These are phyloP conservation scores for Catenaria anguillulae DNA, from an alignment of 371 early-diverging fungal species.

Conservation along the genomic window DNA sequence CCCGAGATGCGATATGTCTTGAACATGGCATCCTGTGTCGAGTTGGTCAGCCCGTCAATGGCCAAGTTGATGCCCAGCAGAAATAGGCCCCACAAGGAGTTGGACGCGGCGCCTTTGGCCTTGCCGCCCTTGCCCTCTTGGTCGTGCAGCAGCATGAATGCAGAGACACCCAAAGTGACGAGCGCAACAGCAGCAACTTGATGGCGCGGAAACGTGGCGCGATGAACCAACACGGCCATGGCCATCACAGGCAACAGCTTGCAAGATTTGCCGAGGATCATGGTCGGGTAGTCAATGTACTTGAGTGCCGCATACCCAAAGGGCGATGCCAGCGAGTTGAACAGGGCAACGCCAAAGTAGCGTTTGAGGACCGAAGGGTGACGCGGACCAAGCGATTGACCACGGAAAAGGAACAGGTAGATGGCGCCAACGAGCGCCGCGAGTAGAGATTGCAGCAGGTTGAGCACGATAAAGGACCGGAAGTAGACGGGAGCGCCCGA, in stretches of 20 bases:
- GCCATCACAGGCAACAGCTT: conserved; percentile 92
- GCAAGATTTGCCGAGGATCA: conserved; percentile 93
- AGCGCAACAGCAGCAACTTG: conserved; percentile 72
- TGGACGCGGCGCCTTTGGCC: conserved; percentile 18
- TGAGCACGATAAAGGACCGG: conserved; percentile 75
- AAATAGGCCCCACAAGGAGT: conserved; percentile 58
- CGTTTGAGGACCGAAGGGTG: conserved; percentile 30
- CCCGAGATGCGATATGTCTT: conserved; percentile 56
- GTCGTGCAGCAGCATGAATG: conserved; percentile 74
- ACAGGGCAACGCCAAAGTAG: conserved; percentile 59
- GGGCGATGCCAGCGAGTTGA: conserved; percentile 64
- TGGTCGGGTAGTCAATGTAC: conserved; percentile 93
- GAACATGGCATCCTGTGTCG: conserved; percentile 93
- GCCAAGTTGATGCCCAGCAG: conserved; percentile 70
- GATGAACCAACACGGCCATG: conserved; percentile 84
- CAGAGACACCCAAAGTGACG: conserved; percentile 76
- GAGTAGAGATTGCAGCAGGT: conserved; percentile 61
- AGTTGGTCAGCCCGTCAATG: conserved; percentile 91
- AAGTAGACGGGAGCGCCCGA: conserved; percentile 46
- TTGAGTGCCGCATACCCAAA: conserved; percentile 86
- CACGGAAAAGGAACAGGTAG: conserved; percentile 37
- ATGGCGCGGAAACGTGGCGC: conserved; percentile 58
- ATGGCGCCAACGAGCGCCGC: conserved; percentile 58
- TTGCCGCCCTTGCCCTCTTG: conserved; percentile 25
- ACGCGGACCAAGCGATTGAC: conserved; percentile 14